Conservation (phyloP, 106 monocot species). For the Agapanthus africanus region DNA sequence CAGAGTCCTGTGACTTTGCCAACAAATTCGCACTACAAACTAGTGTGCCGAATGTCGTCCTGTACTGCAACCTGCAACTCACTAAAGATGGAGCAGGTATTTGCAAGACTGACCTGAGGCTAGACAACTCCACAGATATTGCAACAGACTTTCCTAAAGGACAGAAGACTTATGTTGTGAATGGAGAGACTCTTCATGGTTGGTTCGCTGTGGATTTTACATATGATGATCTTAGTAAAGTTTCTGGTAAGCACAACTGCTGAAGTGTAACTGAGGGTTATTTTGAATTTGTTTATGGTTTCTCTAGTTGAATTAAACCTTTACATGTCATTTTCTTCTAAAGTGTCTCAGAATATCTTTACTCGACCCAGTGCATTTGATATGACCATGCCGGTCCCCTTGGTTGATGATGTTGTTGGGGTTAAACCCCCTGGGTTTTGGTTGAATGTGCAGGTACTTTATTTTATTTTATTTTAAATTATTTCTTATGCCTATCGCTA, state of each 20-base stretch:
- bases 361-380: conserved; percentile 76
- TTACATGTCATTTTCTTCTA: background rate
- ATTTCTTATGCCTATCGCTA: background rate
- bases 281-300: background rate
- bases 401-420: conserved; percentile 52
- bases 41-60: conserved; percentile 41
- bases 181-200: conserved; percentile 42
- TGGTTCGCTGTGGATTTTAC: conserved; percentile 84
- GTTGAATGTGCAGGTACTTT: conserved; percentile 88
- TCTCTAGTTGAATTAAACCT: too few species aligned
- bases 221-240: conserved; percentile 38
- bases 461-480: background rate
- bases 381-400: conserved; percentile 26
- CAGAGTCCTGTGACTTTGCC: conserved; percentile 57
- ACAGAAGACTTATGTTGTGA: conserved; percentile 51
- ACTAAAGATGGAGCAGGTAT: conserved; percentile 69
- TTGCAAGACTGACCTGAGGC: conserved; percentile 50
- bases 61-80: conserved; percentile 80
- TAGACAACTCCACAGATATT: conserved; percentile 80
- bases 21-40: conserved; percentile 45
- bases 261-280: background rate
- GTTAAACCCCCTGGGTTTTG: conserved; percentile 49
- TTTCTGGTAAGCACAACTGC: conserved; percentile 40
- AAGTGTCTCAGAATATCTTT: conserved; percentile 67
- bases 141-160: conserved; percentile 39